Percentiles rank a stretch among this genome's conserved stretches.
These are phyloP conservation scores for Phaeodactylum tricornutum DNA, from an alignment of 108 stramenopile genomes.

Conservation along the genomic window DNA sequence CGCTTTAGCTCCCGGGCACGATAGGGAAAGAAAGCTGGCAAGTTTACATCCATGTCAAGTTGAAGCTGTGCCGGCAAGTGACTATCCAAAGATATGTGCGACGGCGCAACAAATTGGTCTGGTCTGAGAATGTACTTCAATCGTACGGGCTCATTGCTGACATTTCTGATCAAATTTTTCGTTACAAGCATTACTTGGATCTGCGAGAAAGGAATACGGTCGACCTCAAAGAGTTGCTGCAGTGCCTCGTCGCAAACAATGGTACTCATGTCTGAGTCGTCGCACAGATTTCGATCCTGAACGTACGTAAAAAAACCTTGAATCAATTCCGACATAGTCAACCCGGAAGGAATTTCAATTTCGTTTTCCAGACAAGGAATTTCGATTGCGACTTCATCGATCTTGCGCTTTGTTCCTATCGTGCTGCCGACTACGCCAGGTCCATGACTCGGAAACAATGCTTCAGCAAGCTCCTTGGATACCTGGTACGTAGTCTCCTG, in stretches of 20 bases:
- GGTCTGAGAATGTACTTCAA: conserved; percentile 35
- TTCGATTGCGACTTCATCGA: not conserved
- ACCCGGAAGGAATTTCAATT: conserved; percentile 34
- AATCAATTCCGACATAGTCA: conserved; percentile 66
- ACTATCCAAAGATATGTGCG: too few species aligned
- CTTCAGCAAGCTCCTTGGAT: conserved; percentile 32
- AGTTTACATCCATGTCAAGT: conserved; percentile 56
- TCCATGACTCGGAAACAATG: conserved; percentile 50
- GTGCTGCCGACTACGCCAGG: conserved; percentile 1
- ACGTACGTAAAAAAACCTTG: conserved; percentile 52
- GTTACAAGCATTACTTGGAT: conserved; percentile 38
- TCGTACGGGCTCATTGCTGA: conserved; percentile 15
- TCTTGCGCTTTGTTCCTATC: conserved; percentile 1
- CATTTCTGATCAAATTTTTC: conserved; percentile 31
- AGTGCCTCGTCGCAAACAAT: conserved; percentile 54
- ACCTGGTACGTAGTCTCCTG: conserved; percentile 27
- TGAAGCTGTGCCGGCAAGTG: conserved; percentile 8
- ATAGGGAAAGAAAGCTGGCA: conserved; percentile 57
- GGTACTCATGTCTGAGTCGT: conserved; percentile 31
- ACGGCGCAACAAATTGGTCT: too few species aligned
- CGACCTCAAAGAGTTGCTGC: conserved; percentile 45
- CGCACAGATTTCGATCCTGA: conserved; percentile 41
- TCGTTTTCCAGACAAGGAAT: conserved; percentile 37
- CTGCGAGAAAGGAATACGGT: conserved; percentile 51
- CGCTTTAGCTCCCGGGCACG: conserved; percentile 60